These are phyloP conservation scores for Xylaria scruposa DNA, from an alignment of 495 filamentous ascomycete species.

Conservation along the genomic window DNA sequence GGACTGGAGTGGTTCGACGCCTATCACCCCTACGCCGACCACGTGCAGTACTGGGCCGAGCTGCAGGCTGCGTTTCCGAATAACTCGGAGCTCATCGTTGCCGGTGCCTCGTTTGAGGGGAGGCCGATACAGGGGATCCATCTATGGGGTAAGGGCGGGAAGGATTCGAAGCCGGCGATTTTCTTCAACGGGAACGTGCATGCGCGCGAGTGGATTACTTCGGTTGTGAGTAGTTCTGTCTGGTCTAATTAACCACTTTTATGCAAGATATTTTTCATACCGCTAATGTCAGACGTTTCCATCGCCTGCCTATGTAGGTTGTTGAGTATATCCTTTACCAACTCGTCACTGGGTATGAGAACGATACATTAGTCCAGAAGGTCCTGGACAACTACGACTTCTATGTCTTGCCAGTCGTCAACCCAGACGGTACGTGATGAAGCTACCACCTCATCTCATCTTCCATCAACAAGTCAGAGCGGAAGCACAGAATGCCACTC, in stretches of 20 bases:
- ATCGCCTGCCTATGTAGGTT: slow-evolving; percentile 34
- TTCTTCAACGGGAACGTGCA: slow-evolving; percentile 69
- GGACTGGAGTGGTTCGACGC: slow-evolving; percentile 60
- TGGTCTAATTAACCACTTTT: too few species aligned
- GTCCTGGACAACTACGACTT: slow-evolving; percentile 67
- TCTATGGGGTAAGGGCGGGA: slow-evolving; percentile 59
- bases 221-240: slow-evolving; percentile 42
- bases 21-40: slow-evolving; percentile 64
- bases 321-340: slow-evolving; percentile 64
- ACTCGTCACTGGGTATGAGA: slow-evolving; percentile 55
- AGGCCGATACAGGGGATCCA: slow-evolving; percentile 64
- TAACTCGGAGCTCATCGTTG: slow-evolving; percentile 60
- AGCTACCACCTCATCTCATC: neutral
- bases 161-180: slow-evolving; percentile 62
- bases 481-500: neutral
- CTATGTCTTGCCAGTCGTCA: slow-evolving; percentile 67
- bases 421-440: slow-evolving; percentile 61
- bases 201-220: slow-evolving; percentile 69
- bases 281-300: neutral
- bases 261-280: neutral
- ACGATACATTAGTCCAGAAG: slow-evolving; percentile 47
- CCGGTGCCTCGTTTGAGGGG: slow-evolving; percentile 59
- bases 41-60: slow-evolving; percentile 59
- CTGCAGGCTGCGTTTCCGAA: slow-evolving; percentile 54
- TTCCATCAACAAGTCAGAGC: too few species aligned